Base-by-base conservation (phyloP, 1,139 yeast genomes). In the Protomyces pachydermus region DNA sequence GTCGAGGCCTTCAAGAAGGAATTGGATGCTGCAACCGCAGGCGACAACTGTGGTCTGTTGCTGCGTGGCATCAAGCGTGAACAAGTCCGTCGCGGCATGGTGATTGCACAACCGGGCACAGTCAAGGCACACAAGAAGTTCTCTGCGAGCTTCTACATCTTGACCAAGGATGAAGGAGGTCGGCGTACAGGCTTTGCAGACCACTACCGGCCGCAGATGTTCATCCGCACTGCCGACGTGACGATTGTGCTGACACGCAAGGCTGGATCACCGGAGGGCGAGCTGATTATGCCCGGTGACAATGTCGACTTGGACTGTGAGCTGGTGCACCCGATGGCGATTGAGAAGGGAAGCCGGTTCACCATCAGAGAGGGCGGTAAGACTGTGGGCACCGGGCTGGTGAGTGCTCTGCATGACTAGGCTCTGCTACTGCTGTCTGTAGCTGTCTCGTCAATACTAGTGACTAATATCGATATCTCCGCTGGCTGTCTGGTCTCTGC, bases 311-410 rank as follows among this genome's bases (percentile, higher is more conserved):
- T 95, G 97, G 86, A 85, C 74, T 90, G 95, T 75, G 89, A 88
- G 76, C 83, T 93, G 76, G 86, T 88, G 71, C 90, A 85, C 81
- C 93, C 96, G 76, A 89, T 95, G 72, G 97, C 98, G 70, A 76
- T 95, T 71, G 98, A 93, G 82, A 86, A 87, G 73, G 95, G 95
- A 78, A 97, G 91, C 82, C 89, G 98, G 80, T 93, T 93, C 87
- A 93, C 93, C 85, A 84, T 93, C 77, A 95, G 99, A 86, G 99
- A 93, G 82, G 98, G 98, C 81, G 98, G 98, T 77, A 89, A 87
- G 81, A 93, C 98, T 70, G 98, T 93, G 72, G 98, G 97, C 79
- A 93, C 98, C 72, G 98, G 98, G 82, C 82, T 93, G 81, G 85
- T 93, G 73, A 93, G 25, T 18, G 25, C 20, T 18, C 23, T 42